phyloP scores from a whole-genome alignment of 495 filamentous ascomycete species.

The Penicillium nucicola region DNA sequence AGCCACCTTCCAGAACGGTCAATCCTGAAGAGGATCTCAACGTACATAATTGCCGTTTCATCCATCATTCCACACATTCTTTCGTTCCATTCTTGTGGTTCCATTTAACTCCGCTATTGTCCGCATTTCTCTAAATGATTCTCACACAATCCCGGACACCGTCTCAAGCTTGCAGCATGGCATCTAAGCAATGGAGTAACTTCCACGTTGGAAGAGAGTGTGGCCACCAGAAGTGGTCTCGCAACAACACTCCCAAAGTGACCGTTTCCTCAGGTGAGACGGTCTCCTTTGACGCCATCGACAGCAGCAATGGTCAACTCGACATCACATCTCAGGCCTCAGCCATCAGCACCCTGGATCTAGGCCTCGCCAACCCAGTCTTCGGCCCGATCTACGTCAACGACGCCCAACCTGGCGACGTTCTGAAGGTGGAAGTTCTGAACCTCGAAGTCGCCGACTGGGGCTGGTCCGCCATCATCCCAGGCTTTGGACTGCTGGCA shows the following conservation, averaged over 20 bases:
- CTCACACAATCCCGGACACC: conserved; percentile 11
- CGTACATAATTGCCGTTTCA: conserved; percentile 6
- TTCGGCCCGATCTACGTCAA: conserved; percentile 47
- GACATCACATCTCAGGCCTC: conserved; percentile 32
- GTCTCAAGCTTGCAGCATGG: conserved; percentile 25
- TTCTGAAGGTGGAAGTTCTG: conserved; percentile 46
- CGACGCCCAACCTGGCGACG: conserved; percentile 46
- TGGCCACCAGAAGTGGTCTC: conserved; percentile 48
- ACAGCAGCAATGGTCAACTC: conserved; percentile 52
- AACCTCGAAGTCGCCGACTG: conserved; percentile 40
- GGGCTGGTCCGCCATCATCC: conserved; percentile 51
- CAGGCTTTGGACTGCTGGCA: conserved; percentile 45
- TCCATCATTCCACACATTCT: neutral
- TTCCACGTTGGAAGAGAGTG: conserved; percentile 40
- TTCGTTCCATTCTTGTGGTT: neutral
- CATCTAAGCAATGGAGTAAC: conserved; percentile 21
- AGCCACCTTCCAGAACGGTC: conserved; percentile 33
- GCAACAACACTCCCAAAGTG: conserved; percentile 40
- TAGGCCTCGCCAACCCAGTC: conserved; percentile 44
- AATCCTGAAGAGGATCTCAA: conserved; percentile 22
- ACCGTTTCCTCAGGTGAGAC: conserved; percentile 44
- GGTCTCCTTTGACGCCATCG: conserved; percentile 46
- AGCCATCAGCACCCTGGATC: conserved; percentile 39
- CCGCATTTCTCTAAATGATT: conserved; percentile 9
- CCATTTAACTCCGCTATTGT: too few species aligned